Evolutionary conservation across 495 filamentous ascomycete genomes (phyloP), one percentile per base, ranked within the genome.

Genomic region (Poronia punctata): DNA sequence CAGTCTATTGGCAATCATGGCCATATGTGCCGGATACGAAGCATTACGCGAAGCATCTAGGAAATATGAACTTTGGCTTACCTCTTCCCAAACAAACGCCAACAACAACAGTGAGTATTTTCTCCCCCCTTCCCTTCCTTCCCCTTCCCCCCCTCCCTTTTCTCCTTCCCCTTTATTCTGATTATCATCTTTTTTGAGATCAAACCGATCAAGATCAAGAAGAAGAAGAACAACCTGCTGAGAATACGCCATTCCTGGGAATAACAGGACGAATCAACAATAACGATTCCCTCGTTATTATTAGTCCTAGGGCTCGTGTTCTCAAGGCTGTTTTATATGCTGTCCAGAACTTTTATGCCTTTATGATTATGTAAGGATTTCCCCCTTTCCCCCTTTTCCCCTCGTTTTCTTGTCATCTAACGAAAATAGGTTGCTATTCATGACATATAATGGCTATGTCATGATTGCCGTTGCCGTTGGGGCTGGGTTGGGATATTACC

Each of bases 361-460:
- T 99, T 53, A 97, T 99, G 66, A 93, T 99, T 53, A 99, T 99
- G 92, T 97, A 54, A 81, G 88, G 84, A 4, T 11, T 35, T 11
- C 22, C 6, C 11, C 26, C 22, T 26, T 38, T 22, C 19, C 11
- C 27, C 24, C 16, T 17, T 19, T 29, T 31, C 38, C 41, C 32
- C n/a, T 32, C 26, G 33, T 9, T 35, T 10, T 15, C 26, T 7
- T 15, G 5, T 32, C 45, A 12, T 12, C 20, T 24, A 1, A 35
- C 11, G 8, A 24, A 33, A 33, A 23, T 31, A 98, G 92, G 92
- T 68, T 99, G 46, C 69, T 99, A 15, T 99, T 99, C 66, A 99
- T 99, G 92, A 99, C 93, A 2, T 99, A 99, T 61, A 99, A 99
- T 51, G 92, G 93, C 11, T 88, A 82, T 73, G 81, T 99, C 41